Percentiles rank a stretch among this genome's conserved stretches.
Conservation (phyloP, 2,329 filamentous ascomycete genomes). For the Drechslerella stenobrocha region DNA sequence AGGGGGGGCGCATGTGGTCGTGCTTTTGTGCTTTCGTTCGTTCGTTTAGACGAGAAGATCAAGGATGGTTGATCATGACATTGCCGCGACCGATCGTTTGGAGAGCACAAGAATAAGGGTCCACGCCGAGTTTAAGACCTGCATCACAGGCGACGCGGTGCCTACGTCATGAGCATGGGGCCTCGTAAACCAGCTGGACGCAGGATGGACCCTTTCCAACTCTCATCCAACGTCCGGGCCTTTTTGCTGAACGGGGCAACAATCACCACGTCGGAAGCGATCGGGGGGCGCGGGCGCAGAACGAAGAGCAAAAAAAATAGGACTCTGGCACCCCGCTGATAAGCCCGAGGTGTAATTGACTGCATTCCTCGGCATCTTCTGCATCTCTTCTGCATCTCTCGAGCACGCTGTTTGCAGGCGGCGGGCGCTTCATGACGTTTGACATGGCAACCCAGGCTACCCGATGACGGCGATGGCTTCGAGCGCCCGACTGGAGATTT, state of each 20-base stretch:
- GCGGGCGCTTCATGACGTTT: slow-evolving; percentile 40
- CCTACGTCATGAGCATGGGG: slow-evolving; percentile 19
- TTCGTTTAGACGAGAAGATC: neutral
- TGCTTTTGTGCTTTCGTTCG: slow-evolving; percentile 1
- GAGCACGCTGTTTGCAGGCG: slow-evolving; percentile 45
- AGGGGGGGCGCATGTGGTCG: slow-evolving; percentile 13
- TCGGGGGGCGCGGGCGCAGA: no score
- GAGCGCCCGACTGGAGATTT: slow-evolving; percentile 30
- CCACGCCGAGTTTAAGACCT: slow-evolving; percentile 33
- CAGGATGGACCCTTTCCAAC: no score
- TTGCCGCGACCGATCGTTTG: no score
- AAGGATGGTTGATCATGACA: no score
- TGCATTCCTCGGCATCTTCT: neutral
- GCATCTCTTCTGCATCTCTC: neutral
- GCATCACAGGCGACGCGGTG: neutral
- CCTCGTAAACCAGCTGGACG: no score
- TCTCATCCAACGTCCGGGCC: neutral
- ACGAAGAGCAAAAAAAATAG: no score
- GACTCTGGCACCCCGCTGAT: no score
- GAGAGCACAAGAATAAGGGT: neutral
- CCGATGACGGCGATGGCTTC: slow-evolving; percentile 37
- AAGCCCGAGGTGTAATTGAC: no score
- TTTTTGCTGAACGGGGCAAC: neutral
- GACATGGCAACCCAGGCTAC: slow-evolving; percentile 32
- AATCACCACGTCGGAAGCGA: no score